These are phyloP conservation scores for Rhodosporidiobolus odoratus DNA, from an alignment of 768 basidiomycete genomes.

Conservation along the genomic window DNA sequence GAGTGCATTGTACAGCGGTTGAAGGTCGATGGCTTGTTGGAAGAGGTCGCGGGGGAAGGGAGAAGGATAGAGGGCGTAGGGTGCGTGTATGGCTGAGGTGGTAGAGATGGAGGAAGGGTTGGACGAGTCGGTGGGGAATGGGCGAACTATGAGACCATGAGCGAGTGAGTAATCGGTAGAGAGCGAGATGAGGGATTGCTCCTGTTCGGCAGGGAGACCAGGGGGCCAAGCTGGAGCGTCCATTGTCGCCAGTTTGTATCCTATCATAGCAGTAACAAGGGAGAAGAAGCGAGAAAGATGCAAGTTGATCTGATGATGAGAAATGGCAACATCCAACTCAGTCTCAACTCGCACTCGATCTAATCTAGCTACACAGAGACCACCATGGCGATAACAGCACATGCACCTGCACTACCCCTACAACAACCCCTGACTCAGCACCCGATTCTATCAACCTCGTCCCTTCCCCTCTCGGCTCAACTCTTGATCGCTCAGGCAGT, in stretches of 20 bases:
- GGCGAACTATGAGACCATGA: constrained; percentile 77
- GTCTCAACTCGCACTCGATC: not conserved
- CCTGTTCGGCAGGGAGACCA: not conserved
- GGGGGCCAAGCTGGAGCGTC: constrained; percentile 7
- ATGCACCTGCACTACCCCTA: not conserved
- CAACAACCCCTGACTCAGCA: not conserved
- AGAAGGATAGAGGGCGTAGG: constrained; percentile 78
- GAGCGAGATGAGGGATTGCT: constrained; percentile 12
- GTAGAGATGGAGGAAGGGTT: constrained; percentile 53
- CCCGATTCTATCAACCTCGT: constrained; percentile 2
- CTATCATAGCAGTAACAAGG: not conserved
- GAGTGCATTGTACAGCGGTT: constrained; percentile 72
- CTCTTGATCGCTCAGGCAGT: constrained; percentile 33
- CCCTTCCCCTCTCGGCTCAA: constrained; percentile 1
- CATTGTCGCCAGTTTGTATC: not conserved
- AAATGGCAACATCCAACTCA: not conserved
- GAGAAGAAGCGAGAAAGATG: not conserved
- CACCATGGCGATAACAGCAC: not conserved
- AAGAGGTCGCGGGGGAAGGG: constrained; percentile 75
- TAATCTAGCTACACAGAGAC: not conserved
- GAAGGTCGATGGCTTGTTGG: constrained; percentile 60
- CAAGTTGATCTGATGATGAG: not conserved
- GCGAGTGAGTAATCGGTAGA: constrained; percentile 73
- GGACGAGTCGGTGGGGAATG: constrained; percentile 45
- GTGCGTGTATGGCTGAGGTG: constrained; percentile 80